Conservation (phyloP, 2,329 filamentous ascomycete genomes). For the Emydomyces testavorans region DNA sequence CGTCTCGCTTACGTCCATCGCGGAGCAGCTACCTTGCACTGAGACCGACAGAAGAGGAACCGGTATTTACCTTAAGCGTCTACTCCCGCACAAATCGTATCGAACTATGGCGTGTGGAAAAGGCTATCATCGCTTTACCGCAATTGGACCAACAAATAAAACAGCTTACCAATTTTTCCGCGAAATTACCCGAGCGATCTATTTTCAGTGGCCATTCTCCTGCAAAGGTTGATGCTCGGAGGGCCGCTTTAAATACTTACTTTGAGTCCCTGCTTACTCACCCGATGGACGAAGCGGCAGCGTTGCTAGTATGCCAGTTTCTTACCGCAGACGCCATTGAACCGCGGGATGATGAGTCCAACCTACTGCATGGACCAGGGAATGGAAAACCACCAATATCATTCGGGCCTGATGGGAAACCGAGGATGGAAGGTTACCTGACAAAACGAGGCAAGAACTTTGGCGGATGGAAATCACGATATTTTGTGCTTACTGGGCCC, state of each 20-base stretch:
- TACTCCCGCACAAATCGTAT: slow-evolving; percentile 57
- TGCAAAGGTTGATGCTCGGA: slow-evolving; percentile 79
- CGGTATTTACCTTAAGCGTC: slow-evolving; percentile 83
- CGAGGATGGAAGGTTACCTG: slow-evolving; percentile 75
- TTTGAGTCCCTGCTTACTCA: slow-evolving; percentile 77
- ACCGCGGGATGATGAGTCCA: slow-evolving; percentile 42
- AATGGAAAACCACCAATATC: slow-evolving; percentile 26
- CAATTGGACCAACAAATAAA: slow-evolving; percentile 73
- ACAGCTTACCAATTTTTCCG: slow-evolving; percentile 58
- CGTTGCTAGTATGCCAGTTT: slow-evolving; percentile 75
- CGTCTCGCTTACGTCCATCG: slow-evolving; percentile 88
- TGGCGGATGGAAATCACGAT: slow-evolving; percentile 89
- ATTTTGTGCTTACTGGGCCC: slow-evolving; percentile 57
- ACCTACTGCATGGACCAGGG: slow-evolving; percentile 34
- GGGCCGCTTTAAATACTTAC: slow-evolving; percentile 69
- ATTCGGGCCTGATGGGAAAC: slow-evolving; percentile 51
- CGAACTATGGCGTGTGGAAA: slow-evolving; percentile 91
- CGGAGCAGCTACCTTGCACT: slow-evolving; percentile 71
- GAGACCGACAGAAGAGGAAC: slow-evolving; percentile 75
- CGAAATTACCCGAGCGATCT: slow-evolving; percentile 62
- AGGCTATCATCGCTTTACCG: slow-evolving; percentile 70
- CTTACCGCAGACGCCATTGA: slow-evolving; percentile 57
- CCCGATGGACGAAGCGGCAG: slow-evolving; percentile 63
- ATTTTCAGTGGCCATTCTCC: slow-evolving; percentile 89
- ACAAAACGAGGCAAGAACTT: slow-evolving; percentile 98